phyloP scores from a whole-genome alignment of 805 yeast genomes.

The Barnettozyma siamensis region DNA sequence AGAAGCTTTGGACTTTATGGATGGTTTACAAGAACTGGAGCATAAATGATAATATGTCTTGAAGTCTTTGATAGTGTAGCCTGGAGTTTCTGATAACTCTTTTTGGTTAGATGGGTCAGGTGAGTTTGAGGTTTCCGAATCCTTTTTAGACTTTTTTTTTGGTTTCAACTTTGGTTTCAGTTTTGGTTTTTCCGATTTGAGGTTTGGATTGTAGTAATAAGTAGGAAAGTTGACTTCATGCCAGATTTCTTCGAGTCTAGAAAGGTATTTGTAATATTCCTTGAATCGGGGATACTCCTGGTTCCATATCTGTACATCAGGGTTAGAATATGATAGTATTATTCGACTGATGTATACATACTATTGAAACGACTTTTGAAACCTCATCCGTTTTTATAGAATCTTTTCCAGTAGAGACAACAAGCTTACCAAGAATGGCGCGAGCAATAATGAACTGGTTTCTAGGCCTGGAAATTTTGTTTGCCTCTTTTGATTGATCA shows the following conservation, averaged over 20 bases:
- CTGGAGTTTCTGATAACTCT: too few relatives aligned
- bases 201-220: constrained; percentile 14
- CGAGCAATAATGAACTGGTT: constrained; percentile 20
- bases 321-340: too few relatives aligned
- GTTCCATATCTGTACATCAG: constrained; percentile 6
- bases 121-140: too few relatives aligned
- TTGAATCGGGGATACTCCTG: constrained; percentile 1
- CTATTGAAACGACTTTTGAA: constrained; percentile 13
- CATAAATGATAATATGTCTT: background rate
- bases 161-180: background rate
- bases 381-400: constrained; percentile 5
- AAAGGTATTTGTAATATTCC: constrained; percentile 11
- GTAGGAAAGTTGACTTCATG: constrained; percentile 14
- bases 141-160: too few relatives aligned
- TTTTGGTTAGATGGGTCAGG: too few relatives aligned
- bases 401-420: background rate
- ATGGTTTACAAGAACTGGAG: background rate
- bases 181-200: too few relatives aligned
- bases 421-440: constrained; percentile 1
- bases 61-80: background rate
- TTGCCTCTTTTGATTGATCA: too few relatives aligned
- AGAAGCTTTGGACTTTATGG: too few relatives aligned
- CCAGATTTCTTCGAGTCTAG: constrained; percentile 14
- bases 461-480: constrained; percentile 13
- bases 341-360: constrained; percentile 5